A percentile compares a stretch with the other conserved stretches of the same genome.
phyloP scores from a whole-genome alignment of 2,329 filamentous ascomycete species.

The Karstenula rhodostoma region DNA sequence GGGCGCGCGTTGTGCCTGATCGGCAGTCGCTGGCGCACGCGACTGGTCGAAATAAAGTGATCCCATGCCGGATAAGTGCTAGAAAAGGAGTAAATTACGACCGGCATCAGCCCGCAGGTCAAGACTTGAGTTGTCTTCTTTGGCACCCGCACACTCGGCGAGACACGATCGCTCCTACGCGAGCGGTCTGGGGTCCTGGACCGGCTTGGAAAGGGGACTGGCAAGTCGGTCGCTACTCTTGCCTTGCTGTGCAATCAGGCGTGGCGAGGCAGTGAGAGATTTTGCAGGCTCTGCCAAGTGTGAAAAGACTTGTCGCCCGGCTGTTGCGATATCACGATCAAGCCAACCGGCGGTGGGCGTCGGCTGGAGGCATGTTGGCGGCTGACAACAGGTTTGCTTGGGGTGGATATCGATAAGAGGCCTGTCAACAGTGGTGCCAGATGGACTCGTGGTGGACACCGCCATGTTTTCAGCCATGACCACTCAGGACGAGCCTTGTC shows the following conservation, averaged over 20 bases:
- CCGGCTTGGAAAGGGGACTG: constrained; percentile 30
- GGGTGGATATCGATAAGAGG: constrained; percentile 30
- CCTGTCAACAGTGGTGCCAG: neutral
- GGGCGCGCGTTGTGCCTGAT: constrained; percentile 42
- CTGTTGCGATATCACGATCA: constrained; percentile 15
- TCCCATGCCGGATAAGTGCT: constrained; percentile 33
- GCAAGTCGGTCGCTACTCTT: constrained; percentile 15
- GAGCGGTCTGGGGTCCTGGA: constrained; percentile 28
- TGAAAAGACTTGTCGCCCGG: constrained; percentile 21
- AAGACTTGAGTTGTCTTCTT: constrained; percentile 23
- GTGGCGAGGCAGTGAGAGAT: constrained; percentile 22
- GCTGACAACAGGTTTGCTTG: constrained; percentile 13
- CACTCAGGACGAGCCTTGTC: constrained; percentile 29
- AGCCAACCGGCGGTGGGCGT: neutral
- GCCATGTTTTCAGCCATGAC: constrained; percentile 23
- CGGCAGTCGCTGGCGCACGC: constrained; percentile 30
- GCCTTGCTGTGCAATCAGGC: constrained; percentile 2
- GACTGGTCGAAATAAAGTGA: constrained; percentile 37
- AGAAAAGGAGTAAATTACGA: constrained; percentile 43
- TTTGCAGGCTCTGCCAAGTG: neutral
- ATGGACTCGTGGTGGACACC: neutral
- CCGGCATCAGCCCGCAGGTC: constrained; percentile 20
- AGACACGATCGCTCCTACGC: constrained; percentile 32
- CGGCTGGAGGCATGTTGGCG: constrained; percentile 2
- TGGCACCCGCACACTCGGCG: constrained; percentile 21